Percentiles rank a stretch among this genome's conserved stretches.
Conservation (phyloP, 2,329 filamentous ascomycete genomes). For the Ilyonectria robusta region DNA sequence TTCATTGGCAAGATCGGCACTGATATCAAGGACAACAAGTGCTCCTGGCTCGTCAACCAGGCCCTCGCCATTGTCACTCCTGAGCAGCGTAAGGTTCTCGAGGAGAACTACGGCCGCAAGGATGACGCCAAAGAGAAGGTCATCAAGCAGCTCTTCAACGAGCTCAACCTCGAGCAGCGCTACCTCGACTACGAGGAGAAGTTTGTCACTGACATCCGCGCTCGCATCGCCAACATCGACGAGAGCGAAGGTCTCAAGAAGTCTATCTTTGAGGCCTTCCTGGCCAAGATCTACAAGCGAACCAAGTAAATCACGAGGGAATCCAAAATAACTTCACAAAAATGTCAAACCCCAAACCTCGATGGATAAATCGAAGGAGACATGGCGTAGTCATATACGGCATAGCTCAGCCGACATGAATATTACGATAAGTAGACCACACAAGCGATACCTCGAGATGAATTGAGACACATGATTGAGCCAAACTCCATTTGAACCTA, state of each 20-base stretch:
- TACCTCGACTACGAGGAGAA: constrained; percentile 94
- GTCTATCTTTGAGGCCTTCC: constrained; percentile 88
- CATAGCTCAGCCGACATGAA: constrained; percentile 13
- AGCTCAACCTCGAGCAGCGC: constrained; percentile 85
- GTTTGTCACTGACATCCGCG: constrained; percentile 81
- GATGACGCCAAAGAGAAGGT: constrained; percentile 84
- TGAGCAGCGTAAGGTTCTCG: constrained; percentile 89
- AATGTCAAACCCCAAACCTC: constrained; percentile 6
- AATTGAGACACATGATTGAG: constrained; percentile 15
- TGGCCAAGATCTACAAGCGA: constrained; percentile 98
- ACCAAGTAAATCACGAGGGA: constrained; percentile 76
- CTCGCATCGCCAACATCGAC: constrained; percentile 84
- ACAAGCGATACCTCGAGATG: constrained; percentile 7
- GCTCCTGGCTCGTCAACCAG: constrained; percentile 98
- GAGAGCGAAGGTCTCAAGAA: constrained; percentile 92
- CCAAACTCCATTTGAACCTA: constrained; percentile 14
- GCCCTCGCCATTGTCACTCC: constrained; percentile 84
- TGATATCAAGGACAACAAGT: constrained; percentile 99
- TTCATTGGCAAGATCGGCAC: constrained; percentile 99
- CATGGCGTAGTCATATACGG: constrained; percentile 4
- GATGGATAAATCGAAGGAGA: neutral
- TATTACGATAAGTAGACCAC: constrained; percentile 21
- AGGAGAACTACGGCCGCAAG: constrained; percentile 95
- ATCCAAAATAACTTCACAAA: constrained; percentile 18
- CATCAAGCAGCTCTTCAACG: constrained; percentile 90